A percentile compares a stretch with the other conserved stretches of the same genome.
These are phyloP conservation scores for Chlorella sp. DNA, from an alignment of 139 green algal genomes.

Conservation along the genomic window DNA sequence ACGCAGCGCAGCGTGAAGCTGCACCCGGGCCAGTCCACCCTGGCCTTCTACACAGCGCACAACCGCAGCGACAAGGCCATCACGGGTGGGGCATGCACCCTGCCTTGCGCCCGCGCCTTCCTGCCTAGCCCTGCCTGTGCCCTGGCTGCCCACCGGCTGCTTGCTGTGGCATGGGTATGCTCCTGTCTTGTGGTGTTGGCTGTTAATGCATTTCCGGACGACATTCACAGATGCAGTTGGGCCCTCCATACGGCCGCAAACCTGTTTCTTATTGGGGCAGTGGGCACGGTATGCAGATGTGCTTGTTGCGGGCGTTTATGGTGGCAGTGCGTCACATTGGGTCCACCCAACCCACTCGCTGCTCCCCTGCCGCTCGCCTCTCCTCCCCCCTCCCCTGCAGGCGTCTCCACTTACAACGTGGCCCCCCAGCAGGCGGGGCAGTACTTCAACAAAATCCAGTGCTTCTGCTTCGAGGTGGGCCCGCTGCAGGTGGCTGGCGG, in stretches of 20 bases:
- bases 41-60: slow-evolving; percentile 97
- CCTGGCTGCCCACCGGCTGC: no score
- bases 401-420: slow-evolving; percentile 99
- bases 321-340: no score
- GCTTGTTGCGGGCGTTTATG: no score
- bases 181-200: neutral
- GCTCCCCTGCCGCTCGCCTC: neutral
- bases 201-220: no score
- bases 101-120: neutral
- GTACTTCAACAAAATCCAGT: slow-evolving; percentile 99
- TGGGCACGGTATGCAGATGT: no score
- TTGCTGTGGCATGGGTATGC: neutral
- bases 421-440: slow-evolving; percentile 82
- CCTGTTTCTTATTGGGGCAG: no score
- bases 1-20: slow-evolving; percentile 82
- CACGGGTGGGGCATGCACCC: slow-evolving; percentile 47
- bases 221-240: no score
- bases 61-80: slow-evolving; percentile 82
- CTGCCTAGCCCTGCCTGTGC: no score
- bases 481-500: neutral
- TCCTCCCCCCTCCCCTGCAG: neutral
- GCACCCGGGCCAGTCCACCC: slow-evolving; percentile 88
- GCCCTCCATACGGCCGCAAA: no score
- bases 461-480: slow-evolving; percentile 91
- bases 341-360: neutral